phyloP scores from a whole-genome alignment of 768 basidiomycete genomes.

The Leccinum subtestaceum region DNA sequence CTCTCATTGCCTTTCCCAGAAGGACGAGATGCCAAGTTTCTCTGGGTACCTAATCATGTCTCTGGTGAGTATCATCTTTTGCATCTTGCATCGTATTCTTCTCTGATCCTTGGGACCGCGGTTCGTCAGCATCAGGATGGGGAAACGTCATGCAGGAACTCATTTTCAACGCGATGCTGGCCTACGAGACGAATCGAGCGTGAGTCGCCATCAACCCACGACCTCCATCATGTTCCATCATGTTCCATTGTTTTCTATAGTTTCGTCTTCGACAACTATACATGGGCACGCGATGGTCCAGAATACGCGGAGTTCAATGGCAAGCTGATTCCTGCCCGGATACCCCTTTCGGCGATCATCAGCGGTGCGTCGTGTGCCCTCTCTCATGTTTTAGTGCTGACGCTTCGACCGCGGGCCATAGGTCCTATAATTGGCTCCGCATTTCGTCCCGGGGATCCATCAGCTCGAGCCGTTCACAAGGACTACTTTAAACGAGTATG shows the following conservation, averaged over 20 bases:
- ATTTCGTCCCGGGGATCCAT: slow-evolving; percentile 32
- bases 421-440: slow-evolving; percentile 46
- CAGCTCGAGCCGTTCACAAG: slow-evolving; percentile 45
- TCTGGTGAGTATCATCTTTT: slow-evolving; percentile 27
- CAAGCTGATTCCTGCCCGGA: slow-evolving; percentile 49
- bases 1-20: slow-evolving; percentile 38
- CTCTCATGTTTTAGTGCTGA: neutral
- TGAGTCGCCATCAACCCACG: slow-evolving; percentile 31
- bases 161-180: slow-evolving; percentile 49
- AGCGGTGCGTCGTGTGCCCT: slow-evolving; percentile 36
- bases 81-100: neutral
- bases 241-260: slow-evolving; percentile 22
- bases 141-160: slow-evolving; percentile 63
- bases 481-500: slow-evolving; percentile 49
- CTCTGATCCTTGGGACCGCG: neutral
- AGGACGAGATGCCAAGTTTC: slow-evolving; percentile 40
- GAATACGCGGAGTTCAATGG: slow-evolving; percentile 48
- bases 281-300: slow-evolving; percentile 44
- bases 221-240: too few relatives aligned
- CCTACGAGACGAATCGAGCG: slow-evolving; percentile 46
- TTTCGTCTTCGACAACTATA: slow-evolving; percentile 59
- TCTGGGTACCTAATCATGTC: slow-evolving; percentile 51
- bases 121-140: slow-evolving; percentile 50
- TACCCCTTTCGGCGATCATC: slow-evolving; percentile 53
- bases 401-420: slow-evolving; percentile 6